Base-by-base conservation (phyloP, 768 basidiomycete genomes). In the Kwoniella sp. region DNA sequence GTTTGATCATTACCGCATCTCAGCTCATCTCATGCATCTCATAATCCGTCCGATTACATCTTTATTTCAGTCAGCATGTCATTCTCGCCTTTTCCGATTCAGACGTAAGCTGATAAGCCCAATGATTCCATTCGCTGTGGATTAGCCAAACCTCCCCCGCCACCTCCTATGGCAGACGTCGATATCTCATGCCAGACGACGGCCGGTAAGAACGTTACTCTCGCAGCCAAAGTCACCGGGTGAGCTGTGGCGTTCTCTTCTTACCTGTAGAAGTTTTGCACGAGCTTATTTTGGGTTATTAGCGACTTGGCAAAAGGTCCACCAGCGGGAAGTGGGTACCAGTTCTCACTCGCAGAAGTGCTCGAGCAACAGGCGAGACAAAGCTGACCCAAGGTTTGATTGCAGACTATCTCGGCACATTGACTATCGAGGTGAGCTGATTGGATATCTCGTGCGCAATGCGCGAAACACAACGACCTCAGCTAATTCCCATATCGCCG, bases 271-370 rank as follows among this genome's bases (percentile, higher is more conserved):
- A n/a, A n/a, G n/a, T n/a, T n/a, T n/a, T n/a, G n/a, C n/a, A n/a
- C n/a, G n/a, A n/a, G n/a, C n/a, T n/a, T n/a, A n/a, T n/a, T 44
- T 9, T 10, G 10, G 8, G 10, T 10, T 2, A 26, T 50, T 9
- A 78, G 73, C 9, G 77, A 78, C 29, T 27, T 77, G n/a, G 57
- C 68, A 1, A 74, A 74, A 53, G 73, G 72, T 29, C 66, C 68
- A 9, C 73, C 76, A 7, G 64, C 73, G n/a, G 78, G 76, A 30
- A 64, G 78, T 79, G 19, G 64, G 78, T 73, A n/a, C n/a, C n/a
- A n/a, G n/a, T n/a, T n/a, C n/a, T n/a, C n/a, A n/a, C n/a, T n/a
- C n/a, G n/a, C n/a, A n/a, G n/a, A n/a, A n/a, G n/a, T n/a, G n/a
- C n/a, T n/a, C n/a, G n/a, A n/a, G n/a, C n/a, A n/a, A n/a, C n/a